Base-by-base conservation (phyloP, 352 stramenopile genomes). In the Globisporangium parvum region DNA sequence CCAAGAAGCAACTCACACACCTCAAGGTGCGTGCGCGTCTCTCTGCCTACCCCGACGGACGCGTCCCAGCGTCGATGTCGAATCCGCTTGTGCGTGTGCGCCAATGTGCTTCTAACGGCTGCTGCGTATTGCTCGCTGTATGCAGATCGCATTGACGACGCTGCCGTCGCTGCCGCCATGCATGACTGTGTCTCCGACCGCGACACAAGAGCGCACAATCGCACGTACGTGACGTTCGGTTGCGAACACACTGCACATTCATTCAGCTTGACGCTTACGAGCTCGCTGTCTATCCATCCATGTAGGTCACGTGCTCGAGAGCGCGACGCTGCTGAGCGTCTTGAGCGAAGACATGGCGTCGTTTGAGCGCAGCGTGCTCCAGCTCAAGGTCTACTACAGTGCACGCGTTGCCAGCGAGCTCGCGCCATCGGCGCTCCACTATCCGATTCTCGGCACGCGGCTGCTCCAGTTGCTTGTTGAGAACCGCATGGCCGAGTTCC, bases 401-500 rank as follows among this genome's bases (percentile, higher is more conserved):
- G 65, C 62, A 18, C 61, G 72, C 12, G 68, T 66, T 23, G 56
- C 65, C 6, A 54, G 41, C 5, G 11, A 77, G 60, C 60, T 90
- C 11, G 47, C 69, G 17, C 69, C 77, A 11, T 96, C 89, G 52
- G 65, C 72, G 21, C 78, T 95, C 60, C 86, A 90, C 41, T 95
- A 78, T 59, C 77, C 88, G 26, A 92, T 97, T 62, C 73, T 96
- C 53, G 89, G 85, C 53, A 91, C 93, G 55, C 86, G 91, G 35
- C 64, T 97, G 53, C 75, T 97, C 47, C 89, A 95, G 57, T 59
- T 97, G 18, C 73, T 97, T 11, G 89, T 97, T 24, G 87, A 96
- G 66, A 96, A 96, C 69, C 82, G 85, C 59, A 93, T 97, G 81
- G 88, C 87, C 44, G 89, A 97, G 62, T 97, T 97, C 67, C 88